Base-by-base conservation (phyloP, 805 yeast genomes). In the Saccharomyces kudriavzevii region DNA sequence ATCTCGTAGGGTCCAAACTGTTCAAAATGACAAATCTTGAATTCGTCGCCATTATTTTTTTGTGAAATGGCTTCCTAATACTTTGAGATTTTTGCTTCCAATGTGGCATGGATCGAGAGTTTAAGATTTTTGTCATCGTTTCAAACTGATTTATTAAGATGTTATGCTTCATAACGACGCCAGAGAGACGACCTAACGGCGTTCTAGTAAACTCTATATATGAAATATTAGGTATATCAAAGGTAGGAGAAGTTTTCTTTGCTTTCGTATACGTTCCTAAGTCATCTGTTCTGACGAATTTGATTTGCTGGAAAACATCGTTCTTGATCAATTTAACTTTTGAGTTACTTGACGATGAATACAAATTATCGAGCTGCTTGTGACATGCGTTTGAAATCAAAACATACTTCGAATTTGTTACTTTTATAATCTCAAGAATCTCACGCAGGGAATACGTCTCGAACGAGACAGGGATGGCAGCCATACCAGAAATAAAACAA, bases 201-300 rank as follows among this genome's bases (percentile, higher is more conserved):
- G 95, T 86, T 60, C 91, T 80, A 0, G 94, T 82, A 64, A 87
- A 94, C 70, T 94, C 99, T 13, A 94, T 91, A 63, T 94, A 94
- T 0, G 98, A 97, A 54, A 94, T 72, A 63, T 89, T 95, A 1
- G 91, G 88, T 1, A 83, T 81, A 59, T 85, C 88, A 47, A 83
- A 70, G 0, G 87, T 81, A 0, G 91, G 89, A 1, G 78, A 77
- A 5, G 72, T 75, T 52, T 80, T 79, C 59, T 79, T 82, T 2
- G 83, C 78, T 29, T 81, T 78, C 50, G 81, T 82, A 58, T 79
- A 84, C 0, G 81, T 72, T 0, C 97, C 97, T 72, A 92, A 78
- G 62, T 91, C 97, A 24, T 87, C 84, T 1, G 97, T 91, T 65
- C 83, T 84, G 87, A 69, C 45, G 52, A 68, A 70, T 2, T 63